These are phyloP conservation scores for Mytilinidion resinicola DNA, from an alignment of 495 filamentous ascomycete species.

Conservation along the genomic window DNA sequence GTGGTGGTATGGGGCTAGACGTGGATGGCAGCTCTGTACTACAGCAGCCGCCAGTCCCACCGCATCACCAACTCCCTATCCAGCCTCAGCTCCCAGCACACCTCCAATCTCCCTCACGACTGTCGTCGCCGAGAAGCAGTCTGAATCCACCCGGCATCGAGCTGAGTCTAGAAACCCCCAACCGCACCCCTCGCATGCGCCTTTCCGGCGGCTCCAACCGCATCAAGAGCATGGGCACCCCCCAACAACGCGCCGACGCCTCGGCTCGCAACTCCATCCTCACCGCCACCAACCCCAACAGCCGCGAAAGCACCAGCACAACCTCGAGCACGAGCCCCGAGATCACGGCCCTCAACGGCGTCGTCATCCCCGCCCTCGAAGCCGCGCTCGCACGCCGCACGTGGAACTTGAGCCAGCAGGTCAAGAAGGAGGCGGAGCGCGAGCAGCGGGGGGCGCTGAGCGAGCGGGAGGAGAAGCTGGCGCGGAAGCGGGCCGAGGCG, in stretches of 20 bases:
- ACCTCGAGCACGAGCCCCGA: conserved; percentile 22
- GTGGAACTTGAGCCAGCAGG: conserved; percentile 52
- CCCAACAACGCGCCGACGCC: not conserved
- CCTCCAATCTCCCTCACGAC: no score
- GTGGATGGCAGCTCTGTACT: no score
- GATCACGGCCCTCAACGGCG: conserved; percentile 63
- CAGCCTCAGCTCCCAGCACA: no score
- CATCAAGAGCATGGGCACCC: no score
- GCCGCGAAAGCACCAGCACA: not conserved
- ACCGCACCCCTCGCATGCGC: no score
- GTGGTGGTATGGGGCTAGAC: no score
- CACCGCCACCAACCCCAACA: not conserved
- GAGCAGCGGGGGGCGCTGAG: conserved; percentile 5
- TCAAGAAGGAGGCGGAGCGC: conserved; percentile 29
- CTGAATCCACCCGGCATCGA: no score
- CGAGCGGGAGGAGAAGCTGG: not conserved
- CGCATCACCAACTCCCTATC: no score
- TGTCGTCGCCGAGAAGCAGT: no score
- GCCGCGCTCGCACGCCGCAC: conserved; percentile 78
- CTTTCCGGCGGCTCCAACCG: no score
- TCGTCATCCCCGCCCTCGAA: conserved; percentile 85
- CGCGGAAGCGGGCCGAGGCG: conserved; percentile 53
- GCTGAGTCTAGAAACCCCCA: no score
- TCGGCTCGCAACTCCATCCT: not conserved
- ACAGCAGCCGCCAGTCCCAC: no score